phyloP scores from a whole-genome alignment of 1,139 yeast genomes.

The Candida glucosophila region DNA sequence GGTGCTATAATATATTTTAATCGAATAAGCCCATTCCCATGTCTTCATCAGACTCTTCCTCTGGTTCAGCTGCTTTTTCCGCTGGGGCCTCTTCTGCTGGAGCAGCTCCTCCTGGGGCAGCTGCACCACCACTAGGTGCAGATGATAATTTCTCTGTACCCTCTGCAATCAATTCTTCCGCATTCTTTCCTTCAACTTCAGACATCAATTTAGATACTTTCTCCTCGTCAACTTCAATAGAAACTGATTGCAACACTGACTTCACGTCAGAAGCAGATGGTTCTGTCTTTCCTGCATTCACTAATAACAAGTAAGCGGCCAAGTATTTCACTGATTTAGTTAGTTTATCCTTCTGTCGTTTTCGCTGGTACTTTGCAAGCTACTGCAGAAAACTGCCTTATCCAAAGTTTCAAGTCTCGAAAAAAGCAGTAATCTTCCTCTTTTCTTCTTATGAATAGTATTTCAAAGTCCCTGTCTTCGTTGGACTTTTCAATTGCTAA shows the following conservation, averaged over 20 bases:
- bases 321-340: constrained; percentile 46
- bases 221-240: constrained; percentile 90
- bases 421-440: no score
- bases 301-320: constrained; percentile 63
- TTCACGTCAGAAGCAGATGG: constrained; percentile 94
- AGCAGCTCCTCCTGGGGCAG: constrained; percentile 56
- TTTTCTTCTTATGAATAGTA: no score
- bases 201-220: constrained; percentile 77
- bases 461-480: no score
- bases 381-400: no score
- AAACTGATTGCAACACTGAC: constrained; percentile 83
- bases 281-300: constrained; percentile 59
- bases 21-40: constrained; percentile 50
- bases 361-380: no score
- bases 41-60: constrained; percentile 47
- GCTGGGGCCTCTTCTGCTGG: constrained; percentile 47
- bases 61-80: constrained; percentile 61
- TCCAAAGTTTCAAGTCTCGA: no score
- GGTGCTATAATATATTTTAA: constrained; percentile 14
- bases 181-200: constrained; percentile 91
- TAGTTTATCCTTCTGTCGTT: no score
- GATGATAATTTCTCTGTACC: constrained; percentile 94
- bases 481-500: no score
- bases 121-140: constrained; percentile 97
- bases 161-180: constrained; percentile 88